phyloP scores from a whole-genome alignment of 768 basidiomycete species.

The Boletus eberwhitei region DNA sequence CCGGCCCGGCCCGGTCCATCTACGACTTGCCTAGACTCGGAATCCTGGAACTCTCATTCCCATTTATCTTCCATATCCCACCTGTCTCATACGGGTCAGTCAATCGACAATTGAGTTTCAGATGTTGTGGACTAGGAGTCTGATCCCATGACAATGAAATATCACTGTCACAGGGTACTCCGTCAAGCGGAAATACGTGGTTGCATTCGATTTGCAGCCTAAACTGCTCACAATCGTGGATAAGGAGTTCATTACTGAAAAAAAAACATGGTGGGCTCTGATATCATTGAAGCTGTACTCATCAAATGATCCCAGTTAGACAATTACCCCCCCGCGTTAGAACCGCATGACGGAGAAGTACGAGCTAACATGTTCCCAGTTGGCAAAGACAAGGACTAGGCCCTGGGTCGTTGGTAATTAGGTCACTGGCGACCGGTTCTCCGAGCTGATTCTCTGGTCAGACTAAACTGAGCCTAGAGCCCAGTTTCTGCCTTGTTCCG shows the following conservation, averaged over 20 bases:
- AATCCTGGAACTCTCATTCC: not conserved
- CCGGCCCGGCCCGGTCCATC: not conserved
- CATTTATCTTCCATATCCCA: not conserved
- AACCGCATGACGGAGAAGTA: not conserved
- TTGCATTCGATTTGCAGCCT: not conserved
- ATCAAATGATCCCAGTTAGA: not conserved
- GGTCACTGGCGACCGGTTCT: not conserved
- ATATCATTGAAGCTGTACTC: not conserved
- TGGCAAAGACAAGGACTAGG: not conserved
- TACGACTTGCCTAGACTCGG: not conserved
- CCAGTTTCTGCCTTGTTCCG: slow-evolving; percentile 1
- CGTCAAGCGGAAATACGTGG: slow-evolving; percentile 1
- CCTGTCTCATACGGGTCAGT: not conserved
- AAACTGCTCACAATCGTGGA: not conserved
- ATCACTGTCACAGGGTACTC: not conserved
- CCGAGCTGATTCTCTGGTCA: not conserved
- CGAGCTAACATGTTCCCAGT: not conserved
- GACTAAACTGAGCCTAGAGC: not conserved
- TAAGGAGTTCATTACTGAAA: not conserved
- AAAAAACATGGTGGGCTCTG: not conserved
- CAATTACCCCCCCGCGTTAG: not conserved
- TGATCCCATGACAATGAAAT: not conserved
- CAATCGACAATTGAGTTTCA: not conserved
- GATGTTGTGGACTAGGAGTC: not conserved
- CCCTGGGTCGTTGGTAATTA: not conserved